phyloP scores from a whole-genome alignment of 2,329 filamentous ascomycete genomes.

The Exophiala spinifera region DNA sequence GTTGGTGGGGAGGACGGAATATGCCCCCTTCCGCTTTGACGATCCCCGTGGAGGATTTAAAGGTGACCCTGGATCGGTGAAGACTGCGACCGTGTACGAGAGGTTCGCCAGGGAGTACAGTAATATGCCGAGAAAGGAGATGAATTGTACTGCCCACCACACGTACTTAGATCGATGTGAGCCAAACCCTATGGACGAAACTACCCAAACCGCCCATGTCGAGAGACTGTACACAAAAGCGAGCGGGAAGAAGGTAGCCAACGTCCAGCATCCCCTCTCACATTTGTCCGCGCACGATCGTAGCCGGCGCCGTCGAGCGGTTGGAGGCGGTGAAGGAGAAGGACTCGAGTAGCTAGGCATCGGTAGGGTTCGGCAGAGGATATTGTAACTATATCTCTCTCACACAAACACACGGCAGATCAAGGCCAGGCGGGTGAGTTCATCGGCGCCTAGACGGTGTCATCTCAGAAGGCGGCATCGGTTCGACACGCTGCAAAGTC shows the following conservation, averaged over 20 bases:
- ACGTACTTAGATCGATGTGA: slow-evolving; percentile 16
- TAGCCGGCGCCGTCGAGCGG: slow-evolving; percentile 41
- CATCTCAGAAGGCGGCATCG: slow-evolving; percentile 20
- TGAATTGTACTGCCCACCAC: slow-evolving; percentile 28
- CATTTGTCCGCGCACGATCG: slow-evolving; percentile 48
- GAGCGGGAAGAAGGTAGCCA: slow-evolving; percentile 80
- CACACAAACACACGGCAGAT: background rate
- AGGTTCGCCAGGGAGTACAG: slow-evolving; percentile 79
- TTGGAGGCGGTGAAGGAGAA: slow-evolving; percentile 38
- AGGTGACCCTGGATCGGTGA: slow-evolving; percentile 78
- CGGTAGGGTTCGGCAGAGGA: background rate
- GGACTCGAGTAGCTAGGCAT: slow-evolving; percentile 31
- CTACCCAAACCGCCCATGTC: slow-evolving; percentile 91
- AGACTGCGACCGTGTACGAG: slow-evolving; percentile 89
- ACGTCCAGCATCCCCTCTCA: slow-evolving; percentile 80
- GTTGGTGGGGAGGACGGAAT: slow-evolving; percentile 76
- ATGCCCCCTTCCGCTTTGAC: slow-evolving; percentile 44
- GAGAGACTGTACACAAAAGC: slow-evolving; percentile 83
- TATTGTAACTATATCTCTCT: too few relatives aligned
- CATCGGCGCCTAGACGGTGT: slow-evolving; percentile 6
- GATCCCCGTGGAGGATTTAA: slow-evolving; percentile 30
- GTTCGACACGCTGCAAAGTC: background rate
- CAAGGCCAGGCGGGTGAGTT: slow-evolving; percentile 12
- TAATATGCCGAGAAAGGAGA: slow-evolving; percentile 62
- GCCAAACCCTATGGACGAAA: slow-evolving; percentile 63